Percentiles rank a stretch among this genome's conserved stretches.
These are phyloP conservation scores for Collybiopsis luxurians DNA, from an alignment of 768 basidiomycete species.

Conservation along the genomic window DNA sequence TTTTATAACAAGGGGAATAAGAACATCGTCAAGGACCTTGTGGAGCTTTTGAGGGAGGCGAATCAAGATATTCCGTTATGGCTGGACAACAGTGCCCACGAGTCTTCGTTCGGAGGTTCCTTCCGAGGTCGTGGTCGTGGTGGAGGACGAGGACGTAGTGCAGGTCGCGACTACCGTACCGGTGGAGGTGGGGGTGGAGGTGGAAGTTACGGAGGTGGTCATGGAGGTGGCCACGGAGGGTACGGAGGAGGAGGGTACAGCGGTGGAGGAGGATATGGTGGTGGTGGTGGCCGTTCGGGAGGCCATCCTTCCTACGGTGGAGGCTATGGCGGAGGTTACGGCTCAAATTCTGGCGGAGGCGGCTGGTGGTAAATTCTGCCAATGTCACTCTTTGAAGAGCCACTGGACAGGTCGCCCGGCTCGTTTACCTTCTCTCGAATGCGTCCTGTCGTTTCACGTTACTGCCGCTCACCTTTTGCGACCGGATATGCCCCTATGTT, in stretches of 20 bases:
- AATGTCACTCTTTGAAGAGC: neutral
- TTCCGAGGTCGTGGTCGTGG: slow-evolving; percentile 48
- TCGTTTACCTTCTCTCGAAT: slow-evolving; percentile 8
- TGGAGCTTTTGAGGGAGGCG: slow-evolving; percentile 93
- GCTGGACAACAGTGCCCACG: slow-evolving; percentile 85
- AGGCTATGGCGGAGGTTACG: slow-evolving; percentile 23
- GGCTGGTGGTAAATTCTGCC: slow-evolving; percentile 13
- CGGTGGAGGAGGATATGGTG: slow-evolving; percentile 26
- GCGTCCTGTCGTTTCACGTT: neutral
- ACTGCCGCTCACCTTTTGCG: neutral
- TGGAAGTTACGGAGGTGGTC: slow-evolving; percentile 27
- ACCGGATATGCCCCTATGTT: too few relatives aligned
- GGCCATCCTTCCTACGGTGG: slow-evolving; percentile 23
- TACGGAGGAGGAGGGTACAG: slow-evolving; percentile 39
- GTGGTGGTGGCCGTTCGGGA: slow-evolving; percentile 23
- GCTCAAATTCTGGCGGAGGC: slow-evolving; percentile 23
- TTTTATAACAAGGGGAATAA: slow-evolving; percentile 95
- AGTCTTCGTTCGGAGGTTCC: slow-evolving; percentile 65
- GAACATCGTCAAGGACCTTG: slow-evolving; percentile 86
- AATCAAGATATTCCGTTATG: slow-evolving; percentile 93
- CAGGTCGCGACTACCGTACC: slow-evolving; percentile 43
- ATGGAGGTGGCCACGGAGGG: slow-evolving; percentile 42
- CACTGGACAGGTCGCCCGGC: slow-evolving; percentile 15
- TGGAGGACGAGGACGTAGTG: slow-evolving; percentile 56
- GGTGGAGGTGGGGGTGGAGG: slow-evolving; percentile 32